Evolutionary conservation across 164 flowering plant species (phyloP).

Genomic region (Stephania japonica): DNA sequence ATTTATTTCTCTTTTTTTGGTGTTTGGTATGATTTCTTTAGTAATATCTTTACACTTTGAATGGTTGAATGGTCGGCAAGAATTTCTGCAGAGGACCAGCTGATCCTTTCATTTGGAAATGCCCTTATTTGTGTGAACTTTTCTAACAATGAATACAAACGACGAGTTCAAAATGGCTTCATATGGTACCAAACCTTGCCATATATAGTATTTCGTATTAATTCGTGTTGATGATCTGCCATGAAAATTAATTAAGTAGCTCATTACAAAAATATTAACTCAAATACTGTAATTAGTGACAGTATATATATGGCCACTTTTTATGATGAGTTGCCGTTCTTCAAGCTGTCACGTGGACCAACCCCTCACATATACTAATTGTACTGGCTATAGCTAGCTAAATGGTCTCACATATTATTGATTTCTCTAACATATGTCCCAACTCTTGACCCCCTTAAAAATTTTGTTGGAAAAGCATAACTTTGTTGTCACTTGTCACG

Average conservation of each 20-base stretch:
- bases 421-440: background rate
- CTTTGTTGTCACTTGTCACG: constrained; percentile 17
- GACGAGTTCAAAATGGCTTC: background rate
- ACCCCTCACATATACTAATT: background rate
- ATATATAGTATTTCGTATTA: background rate
- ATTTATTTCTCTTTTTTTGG: too few species aligned
- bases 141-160: background rate
- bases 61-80: too few species aligned
- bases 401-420: background rate
- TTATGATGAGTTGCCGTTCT: constrained; percentile 10
- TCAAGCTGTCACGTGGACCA: constrained; percentile 20
- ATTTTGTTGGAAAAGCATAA: background rate
- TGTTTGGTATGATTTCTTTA: too few species aligned
- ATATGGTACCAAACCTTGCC: constrained; percentile 1
- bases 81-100: background rate
- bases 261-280: too few species aligned
- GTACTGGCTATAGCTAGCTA: too few species aligned
- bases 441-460: constrained; percentile 17
- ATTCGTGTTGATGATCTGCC: background rate
- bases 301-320: constrained; percentile 10
- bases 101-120: background rate
- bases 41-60: too few species aligned
- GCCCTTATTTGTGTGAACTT: background rate
- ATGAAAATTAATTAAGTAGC: too few species aligned
- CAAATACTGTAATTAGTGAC: constrained; percentile 1